A percentile compares a stretch with the other conserved stretches of the same genome.
Conservation (phyloP, 1,284 basidiomycete genomes). For the Apiotrichum sp. region DNA sequence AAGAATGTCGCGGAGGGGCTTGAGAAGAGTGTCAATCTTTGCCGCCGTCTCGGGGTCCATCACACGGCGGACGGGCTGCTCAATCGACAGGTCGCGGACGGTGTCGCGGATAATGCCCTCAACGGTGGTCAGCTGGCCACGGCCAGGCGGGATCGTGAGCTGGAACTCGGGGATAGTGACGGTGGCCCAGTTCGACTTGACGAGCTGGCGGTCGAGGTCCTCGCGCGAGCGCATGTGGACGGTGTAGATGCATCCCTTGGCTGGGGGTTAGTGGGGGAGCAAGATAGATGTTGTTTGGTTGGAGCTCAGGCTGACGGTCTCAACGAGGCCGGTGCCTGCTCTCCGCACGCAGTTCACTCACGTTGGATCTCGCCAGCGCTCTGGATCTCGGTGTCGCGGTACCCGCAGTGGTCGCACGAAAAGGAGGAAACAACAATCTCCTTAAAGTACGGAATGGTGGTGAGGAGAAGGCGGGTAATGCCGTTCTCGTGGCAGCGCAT, state of each 20-base stretch:
- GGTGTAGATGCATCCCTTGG: slow-evolving; percentile 61
- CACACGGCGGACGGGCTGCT: slow-evolving; percentile 80
- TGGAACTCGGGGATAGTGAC: slow-evolving; percentile 81
- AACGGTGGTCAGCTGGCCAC: slow-evolving; percentile 91
- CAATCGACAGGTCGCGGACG: slow-evolving; percentile 69
- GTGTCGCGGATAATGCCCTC: slow-evolving; percentile 88
- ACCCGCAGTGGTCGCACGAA: slow-evolving; percentile 86
- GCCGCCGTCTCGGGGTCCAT: slow-evolving; percentile 69
- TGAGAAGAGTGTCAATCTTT: slow-evolving; percentile 73
- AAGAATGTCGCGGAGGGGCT: slow-evolving; percentile 63
- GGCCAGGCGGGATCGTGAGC: slow-evolving; percentile 79
- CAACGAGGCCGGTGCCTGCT: no score
- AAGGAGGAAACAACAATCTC: slow-evolving; percentile 97
- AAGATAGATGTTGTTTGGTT: no score
- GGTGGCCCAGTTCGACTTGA: slow-evolving; percentile 80
- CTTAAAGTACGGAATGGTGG: slow-evolving; percentile 91
- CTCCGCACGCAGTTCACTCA: slow-evolving; percentile 44
- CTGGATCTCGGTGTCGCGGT: slow-evolving; percentile 90
- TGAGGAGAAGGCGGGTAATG: slow-evolving; percentile 82
- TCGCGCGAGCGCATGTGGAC: slow-evolving; percentile 65
- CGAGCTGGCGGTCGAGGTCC: slow-evolving; percentile 88
- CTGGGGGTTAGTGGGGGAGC: slow-evolving; percentile 12
- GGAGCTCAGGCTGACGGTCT: no score
- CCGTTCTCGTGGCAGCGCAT: slow-evolving; percentile 93
- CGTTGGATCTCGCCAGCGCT: slow-evolving; percentile 82